A percentile compares a stretch with the other conserved stretches of the same genome.
These are phyloP conservation scores for Mycosphaerelloides madeirae DNA, from an alignment of 2,329 filamentous ascomycete species.

Conservation along the genomic window DNA sequence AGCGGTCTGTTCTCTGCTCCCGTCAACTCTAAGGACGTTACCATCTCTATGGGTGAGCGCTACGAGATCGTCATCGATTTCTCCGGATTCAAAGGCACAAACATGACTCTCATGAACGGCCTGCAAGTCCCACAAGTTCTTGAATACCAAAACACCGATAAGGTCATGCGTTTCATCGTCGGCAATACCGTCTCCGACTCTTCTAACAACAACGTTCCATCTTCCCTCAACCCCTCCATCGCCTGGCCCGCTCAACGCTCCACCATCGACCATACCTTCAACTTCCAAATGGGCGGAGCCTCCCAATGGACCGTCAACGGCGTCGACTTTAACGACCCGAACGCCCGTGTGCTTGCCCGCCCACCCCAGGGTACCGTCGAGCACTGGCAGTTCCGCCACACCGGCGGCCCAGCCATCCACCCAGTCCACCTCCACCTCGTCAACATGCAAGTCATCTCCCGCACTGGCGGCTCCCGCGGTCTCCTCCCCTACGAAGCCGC, in stretches of 20 bases:
- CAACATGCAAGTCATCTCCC: constrained; percentile 52
- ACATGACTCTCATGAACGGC: constrained; percentile 31
- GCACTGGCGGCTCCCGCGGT: constrained; percentile 41
- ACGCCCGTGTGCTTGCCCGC: constrained; percentile 47
- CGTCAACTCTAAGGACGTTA: constrained; percentile 40
- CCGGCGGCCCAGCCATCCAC: constrained; percentile 49
- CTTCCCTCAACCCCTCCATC: constrained; percentile 25
- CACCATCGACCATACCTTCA: constrained; percentile 43
- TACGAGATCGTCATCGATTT: constrained; percentile 58
- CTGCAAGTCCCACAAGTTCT: constrained; percentile 34
- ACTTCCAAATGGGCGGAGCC: constrained; percentile 42
- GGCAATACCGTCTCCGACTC: constrained; percentile 36
- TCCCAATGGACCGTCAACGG: constrained; percentile 49
- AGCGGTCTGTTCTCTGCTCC: constrained; percentile 48
- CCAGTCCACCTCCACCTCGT: constrained; percentile 57
- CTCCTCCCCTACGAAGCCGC: constrained; percentile 52
- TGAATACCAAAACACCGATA: constrained; percentile 50
- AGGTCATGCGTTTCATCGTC: constrained; percentile 52
- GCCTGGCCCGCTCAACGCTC: constrained; percentile 32
- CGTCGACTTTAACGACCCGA: constrained; percentile 44
- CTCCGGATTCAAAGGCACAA: constrained; percentile 44
- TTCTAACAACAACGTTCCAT: constrained; percentile 36
- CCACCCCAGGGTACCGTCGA: constrained; percentile 46
- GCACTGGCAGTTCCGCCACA: constrained; percentile 50
- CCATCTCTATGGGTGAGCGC: constrained; percentile 53